Evolutionary conservation across 75 land plant genomes (phyloP).

Genomic region (Cupressus sempervirens): DNA sequence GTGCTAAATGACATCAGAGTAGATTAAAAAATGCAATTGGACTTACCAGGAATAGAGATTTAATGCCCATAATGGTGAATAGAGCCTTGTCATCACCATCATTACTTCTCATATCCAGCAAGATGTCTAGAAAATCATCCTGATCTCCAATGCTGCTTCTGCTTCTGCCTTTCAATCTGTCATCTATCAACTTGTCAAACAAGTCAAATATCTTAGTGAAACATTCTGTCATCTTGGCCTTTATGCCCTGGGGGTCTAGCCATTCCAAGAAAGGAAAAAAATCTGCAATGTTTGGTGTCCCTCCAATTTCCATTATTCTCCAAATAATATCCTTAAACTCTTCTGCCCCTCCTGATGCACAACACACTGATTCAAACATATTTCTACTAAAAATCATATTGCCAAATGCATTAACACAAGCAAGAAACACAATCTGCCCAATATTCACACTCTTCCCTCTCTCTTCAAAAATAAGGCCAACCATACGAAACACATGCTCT

Average conservation of each 20-base stretch:
- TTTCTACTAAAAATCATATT: constrained; percentile 6
- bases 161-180: constrained; percentile 13
- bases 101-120: constrained; percentile 17
- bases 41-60: constrained; percentile 1
- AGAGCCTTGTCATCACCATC: background rate
- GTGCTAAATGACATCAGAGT: background rate
- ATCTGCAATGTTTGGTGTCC: constrained; percentile 38
- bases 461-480: constrained; percentile 1
- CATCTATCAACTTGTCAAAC: constrained; percentile 19
- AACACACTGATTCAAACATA: background rate
- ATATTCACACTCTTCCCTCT: constrained; percentile 5
- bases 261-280: constrained; percentile 30
- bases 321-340: constrained; percentile 24
- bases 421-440: constrained; percentile 13
- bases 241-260: constrained; percentile 40
- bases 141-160: constrained; percentile 11
- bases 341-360: background rate
- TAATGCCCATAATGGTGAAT: background rate
- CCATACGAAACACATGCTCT: constrained; percentile 9
- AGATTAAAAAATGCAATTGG: background rate
- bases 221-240: constrained; percentile 20
- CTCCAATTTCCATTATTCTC: constrained; percentile 36
- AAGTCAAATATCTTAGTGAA: constrained; percentile 18
- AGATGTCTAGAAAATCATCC: constrained; percentile 46
- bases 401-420: background rate